Conservation (phyloP, 192 early-diverging fungal species). For the Umbelopsis sp. region DNA sequence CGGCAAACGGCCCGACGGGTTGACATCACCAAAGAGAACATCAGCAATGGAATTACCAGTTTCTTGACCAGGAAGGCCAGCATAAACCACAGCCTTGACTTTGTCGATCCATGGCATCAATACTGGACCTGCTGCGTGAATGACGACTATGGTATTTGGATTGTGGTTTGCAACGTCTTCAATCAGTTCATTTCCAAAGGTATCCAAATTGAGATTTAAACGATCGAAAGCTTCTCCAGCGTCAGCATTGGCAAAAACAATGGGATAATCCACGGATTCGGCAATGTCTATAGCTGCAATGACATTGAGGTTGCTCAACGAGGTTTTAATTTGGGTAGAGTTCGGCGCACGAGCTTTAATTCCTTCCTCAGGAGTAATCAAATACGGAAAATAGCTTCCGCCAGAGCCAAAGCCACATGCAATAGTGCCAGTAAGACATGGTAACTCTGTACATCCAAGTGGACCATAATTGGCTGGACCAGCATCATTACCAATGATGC, state of each 20-base stretch:
- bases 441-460: slow-evolving; percentile 12
- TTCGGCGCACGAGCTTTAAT: neutral
- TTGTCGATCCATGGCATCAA: slow-evolving; percentile 61
- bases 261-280: neutral
- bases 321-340: neutral
- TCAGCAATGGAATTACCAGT: slow-evolving; percentile 65
- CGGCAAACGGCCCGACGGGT: slow-evolving; percentile 60
- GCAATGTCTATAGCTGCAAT: neutral
- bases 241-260: neutral
- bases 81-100: slow-evolving; percentile 51
- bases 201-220: slow-evolving; percentile 31
- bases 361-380: slow-evolving; percentile 16
- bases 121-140: slow-evolving; percentile 54
- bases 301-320: neutral
- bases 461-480: neutral
- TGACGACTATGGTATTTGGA: slow-evolving; percentile 44
- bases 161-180: slow-evolving; percentile 40
- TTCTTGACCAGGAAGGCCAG: slow-evolving; percentile 65
- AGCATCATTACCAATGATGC: slow-evolving; percentile 30
- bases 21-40: slow-evolving; percentile 62
- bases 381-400: slow-evolving; percentile 18
- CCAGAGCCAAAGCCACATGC: slow-evolving; percentile 25
- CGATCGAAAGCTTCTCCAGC: slow-evolving; percentile 27
- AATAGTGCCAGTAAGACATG: slow-evolving; percentile 21
- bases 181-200: slow-evolving; percentile 42